These are phyloP conservation scores for Linum usitatissimum DNA, from an alignment of 345 rosid species.

Conservation along the genomic window DNA sequence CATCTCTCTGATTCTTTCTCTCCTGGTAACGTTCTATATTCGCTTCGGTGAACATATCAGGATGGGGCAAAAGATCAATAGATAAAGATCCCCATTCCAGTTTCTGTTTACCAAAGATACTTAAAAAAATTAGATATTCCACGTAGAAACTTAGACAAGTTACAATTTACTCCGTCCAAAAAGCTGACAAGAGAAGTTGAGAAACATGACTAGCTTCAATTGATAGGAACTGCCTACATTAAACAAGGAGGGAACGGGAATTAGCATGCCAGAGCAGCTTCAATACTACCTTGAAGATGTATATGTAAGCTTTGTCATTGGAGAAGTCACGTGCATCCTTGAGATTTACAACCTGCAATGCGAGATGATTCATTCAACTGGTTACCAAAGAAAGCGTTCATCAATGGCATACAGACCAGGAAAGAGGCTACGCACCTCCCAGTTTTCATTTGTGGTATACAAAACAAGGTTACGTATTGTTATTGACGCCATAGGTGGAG, in stretches of 20 bases:
- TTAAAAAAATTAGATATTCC: constrained; percentile 22
- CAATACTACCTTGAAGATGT: constrained; percentile 73
- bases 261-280: constrained; percentile 1
- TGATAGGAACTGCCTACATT: not conserved
- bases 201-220: not conserved
- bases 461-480: constrained; percentile 76
- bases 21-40: constrained; percentile 62
- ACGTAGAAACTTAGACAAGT: not conserved
- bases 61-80: constrained; percentile 97
- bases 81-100: constrained; percentile 98
- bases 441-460: constrained; percentile 81
- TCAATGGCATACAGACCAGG: constrained; percentile 3
- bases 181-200: not conserved
- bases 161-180: too few species aligned
- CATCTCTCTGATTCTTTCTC: constrained; percentile 62
- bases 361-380: constrained; percentile 9
- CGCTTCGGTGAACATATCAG: constrained; percentile 95
- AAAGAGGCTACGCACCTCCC: constrained; percentile 54
- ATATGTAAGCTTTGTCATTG: constrained; percentile 58
- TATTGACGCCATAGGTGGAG: constrained; percentile 86
- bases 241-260: not conserved
- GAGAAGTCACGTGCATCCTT: constrained; percentile 96
- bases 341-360: constrained; percentile 71
- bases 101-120: constrained; percentile 49
- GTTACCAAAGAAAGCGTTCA: constrained; percentile 1